A percentile compares a stretch with the other conserved stretches of the same genome.
These are phyloP conservation scores for Byssothecium circinans DNA, from an alignment of 2,329 filamentous ascomycete species.

Conservation along the genomic window DNA sequence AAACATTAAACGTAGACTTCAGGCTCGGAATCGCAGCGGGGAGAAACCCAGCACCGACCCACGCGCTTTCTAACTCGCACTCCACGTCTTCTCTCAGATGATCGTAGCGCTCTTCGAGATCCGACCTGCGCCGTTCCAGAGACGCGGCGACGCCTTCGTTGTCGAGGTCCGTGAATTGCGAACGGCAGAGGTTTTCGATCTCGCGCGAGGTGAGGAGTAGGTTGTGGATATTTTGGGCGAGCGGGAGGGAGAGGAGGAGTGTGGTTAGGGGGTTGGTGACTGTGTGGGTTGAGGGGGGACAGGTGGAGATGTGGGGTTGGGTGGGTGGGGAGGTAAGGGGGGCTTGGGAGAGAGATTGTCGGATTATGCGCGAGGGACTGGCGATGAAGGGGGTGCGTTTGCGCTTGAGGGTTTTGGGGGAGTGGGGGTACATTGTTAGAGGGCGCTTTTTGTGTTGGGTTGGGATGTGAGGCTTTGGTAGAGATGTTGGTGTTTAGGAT, in stretches of 20 bases:
- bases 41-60: conserved; percentile 8
- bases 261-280: conserved; percentile 3
- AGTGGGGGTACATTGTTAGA: background rate
- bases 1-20: too few species aligned
- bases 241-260: conserved; percentile 8
- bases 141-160: background rate
- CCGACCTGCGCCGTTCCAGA: background rate
- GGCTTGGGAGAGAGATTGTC: background rate
- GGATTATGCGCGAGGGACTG: background rate
- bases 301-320: background rate
- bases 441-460: too few species aligned
- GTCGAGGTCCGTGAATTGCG: background rate
- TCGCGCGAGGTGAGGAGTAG: conserved; percentile 11
- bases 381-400: background rate
- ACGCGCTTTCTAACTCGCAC: conserved; percentile 7
- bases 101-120: conserved; percentile 7
- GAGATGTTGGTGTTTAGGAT: too few species aligned
- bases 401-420: background rate
- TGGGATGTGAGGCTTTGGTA: background rate
- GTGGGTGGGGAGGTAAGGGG: background rate
- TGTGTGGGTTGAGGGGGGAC: background rate
- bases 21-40: background rate
- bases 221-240: conserved; percentile 11
- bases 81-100: conserved; percentile 2
- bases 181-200: conserved; percentile 7